Conservation (phyloP, 768 basidiomycete genomes). For the Tulasnella sp. region DNA sequence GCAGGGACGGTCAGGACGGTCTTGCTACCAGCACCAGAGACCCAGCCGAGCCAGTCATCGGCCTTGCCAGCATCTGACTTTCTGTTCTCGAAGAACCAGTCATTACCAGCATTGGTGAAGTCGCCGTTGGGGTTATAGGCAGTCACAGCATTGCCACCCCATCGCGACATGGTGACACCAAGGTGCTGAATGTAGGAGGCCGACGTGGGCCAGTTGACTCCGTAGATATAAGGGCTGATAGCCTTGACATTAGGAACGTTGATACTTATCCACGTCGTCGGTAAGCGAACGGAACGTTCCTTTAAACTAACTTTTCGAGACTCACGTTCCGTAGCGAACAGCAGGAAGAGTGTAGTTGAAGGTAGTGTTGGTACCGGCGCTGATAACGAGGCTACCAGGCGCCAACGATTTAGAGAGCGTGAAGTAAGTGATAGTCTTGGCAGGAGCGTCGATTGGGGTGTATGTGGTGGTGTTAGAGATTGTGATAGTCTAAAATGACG, state of each 20-base stretch:
- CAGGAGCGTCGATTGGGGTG: constrained; percentile 35
- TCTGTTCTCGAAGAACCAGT: too few species aligned
- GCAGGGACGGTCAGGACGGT: not conserved
- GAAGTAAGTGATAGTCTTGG: constrained; percentile 39
- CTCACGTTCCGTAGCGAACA: constrained; percentile 33
- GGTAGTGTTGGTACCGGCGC: constrained; percentile 29
- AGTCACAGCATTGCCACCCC: constrained; percentile 32
- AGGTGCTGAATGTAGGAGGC: not conserved
- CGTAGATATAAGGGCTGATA: too few species aligned
- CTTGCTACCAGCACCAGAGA: too few species aligned
- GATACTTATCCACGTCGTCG: not conserved
- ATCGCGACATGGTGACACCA: constrained; percentile 37
- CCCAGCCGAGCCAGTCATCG: too few species aligned
- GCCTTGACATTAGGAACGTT: not conserved
- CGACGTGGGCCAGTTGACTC: too few species aligned
- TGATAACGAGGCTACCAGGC: constrained; percentile 33
- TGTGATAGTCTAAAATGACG: constrained; percentile 25
- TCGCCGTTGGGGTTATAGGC: constrained; percentile 1
- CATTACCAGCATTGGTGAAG: too few species aligned
- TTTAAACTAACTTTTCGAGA: not conserved
- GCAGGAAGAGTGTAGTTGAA: constrained; percentile 36
- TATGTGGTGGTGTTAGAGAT: constrained; percentile 31
- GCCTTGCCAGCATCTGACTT: too few species aligned
- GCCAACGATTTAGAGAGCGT: constrained; percentile 31
- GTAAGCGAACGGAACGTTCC: not conserved